Evolutionary conservation across 768 basidiomycete species (phyloP).

Genomic region (Leccinum subtestaceum): DNA sequence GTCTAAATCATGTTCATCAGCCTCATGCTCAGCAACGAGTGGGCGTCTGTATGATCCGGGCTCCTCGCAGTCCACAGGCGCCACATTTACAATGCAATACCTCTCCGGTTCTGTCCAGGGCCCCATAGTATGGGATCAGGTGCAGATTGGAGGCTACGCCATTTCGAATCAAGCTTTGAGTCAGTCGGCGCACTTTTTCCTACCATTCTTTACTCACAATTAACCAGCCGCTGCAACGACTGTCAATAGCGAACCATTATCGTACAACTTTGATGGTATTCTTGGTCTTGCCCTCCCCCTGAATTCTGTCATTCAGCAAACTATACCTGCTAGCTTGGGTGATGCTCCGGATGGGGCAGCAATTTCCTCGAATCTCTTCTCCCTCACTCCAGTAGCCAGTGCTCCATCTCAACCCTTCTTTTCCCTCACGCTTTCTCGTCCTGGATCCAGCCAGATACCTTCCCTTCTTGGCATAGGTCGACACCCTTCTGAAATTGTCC

Average conservation of each 20-base stretch:
- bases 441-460: slow-evolving; percentile 55
- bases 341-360: slow-evolving; percentile 63
- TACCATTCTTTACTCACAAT: not conserved
- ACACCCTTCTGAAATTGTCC: slow-evolving; percentile 54
- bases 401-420: slow-evolving; percentile 65
- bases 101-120: slow-evolving; percentile 58
- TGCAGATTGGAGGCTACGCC: slow-evolving; percentile 60
- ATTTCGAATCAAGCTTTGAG: slow-evolving; percentile 71
- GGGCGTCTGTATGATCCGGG: slow-evolving; percentile 58
- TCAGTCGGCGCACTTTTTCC: slow-evolving; percentile 28
- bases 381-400: slow-evolving; percentile 49
- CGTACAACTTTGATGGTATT: slow-evolving; percentile 58
- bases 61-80: slow-evolving; percentile 41
- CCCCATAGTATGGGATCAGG: slow-evolving; percentile 66
- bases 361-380: slow-evolving; percentile 68
- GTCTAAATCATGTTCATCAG: slow-evolving; percentile 58
- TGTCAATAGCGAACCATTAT: slow-evolving; percentile 57
- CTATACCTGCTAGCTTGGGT: slow-evolving; percentile 46
- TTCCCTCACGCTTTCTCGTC: slow-evolving; percentile 65
- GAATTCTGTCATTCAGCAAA: slow-evolving; percentile 61
- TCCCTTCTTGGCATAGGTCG: slow-evolving; percentile 66
- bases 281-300: slow-evolving; percentile 73
- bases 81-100: slow-evolving; percentile 52
- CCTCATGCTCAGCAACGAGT: slow-evolving; percentile 44
- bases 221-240: slow-evolving; percentile 53